Conservation (phyloP, 331 rosid species). For the Quercus tomentella region DNA sequence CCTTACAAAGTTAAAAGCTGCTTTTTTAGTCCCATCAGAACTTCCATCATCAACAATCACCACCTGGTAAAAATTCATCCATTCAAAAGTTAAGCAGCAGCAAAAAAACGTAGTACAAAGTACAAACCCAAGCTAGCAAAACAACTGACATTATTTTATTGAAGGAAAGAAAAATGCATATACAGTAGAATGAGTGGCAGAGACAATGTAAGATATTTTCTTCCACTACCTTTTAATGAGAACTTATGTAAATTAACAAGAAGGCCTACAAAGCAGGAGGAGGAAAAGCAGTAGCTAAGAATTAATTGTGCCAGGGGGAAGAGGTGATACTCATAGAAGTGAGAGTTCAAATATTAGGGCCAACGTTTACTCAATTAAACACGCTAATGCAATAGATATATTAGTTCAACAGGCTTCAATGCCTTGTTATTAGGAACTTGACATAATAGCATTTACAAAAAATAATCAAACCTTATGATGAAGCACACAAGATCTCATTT, state of each 20-base stretch:
- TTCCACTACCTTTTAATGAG: too few relatives aligned
- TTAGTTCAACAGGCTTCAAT: neutral
- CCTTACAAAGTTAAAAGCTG: constrained; percentile 81
- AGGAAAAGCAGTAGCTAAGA: neutral
- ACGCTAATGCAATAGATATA: too few relatives aligned
- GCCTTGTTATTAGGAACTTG: neutral
- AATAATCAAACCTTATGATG: neutral
- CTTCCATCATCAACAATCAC: constrained; percentile 92
- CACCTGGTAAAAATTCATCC: constrained; percentile 49
- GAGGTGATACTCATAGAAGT: too few relatives aligned
- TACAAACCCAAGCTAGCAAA: neutral
- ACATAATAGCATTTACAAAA: neutral
- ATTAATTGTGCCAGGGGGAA: neutral
- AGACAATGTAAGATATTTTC: neutral
- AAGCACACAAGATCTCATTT: neutral
- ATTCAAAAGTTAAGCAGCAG: constrained; percentile 6
- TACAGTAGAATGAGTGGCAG: neutral
- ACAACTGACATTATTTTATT: neutral
- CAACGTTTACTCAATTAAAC: too few relatives aligned
- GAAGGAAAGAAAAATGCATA: neutral
- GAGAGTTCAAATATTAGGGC: too few relatives aligned
- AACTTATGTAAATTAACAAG: neutral
- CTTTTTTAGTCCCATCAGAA: constrained; percentile 82
- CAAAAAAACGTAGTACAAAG: neutral
- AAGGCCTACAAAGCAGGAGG: neutral